Conservation (phyloP, 495 filamentous ascomycete species). For the Pseudevernia furfuracea region DNA sequence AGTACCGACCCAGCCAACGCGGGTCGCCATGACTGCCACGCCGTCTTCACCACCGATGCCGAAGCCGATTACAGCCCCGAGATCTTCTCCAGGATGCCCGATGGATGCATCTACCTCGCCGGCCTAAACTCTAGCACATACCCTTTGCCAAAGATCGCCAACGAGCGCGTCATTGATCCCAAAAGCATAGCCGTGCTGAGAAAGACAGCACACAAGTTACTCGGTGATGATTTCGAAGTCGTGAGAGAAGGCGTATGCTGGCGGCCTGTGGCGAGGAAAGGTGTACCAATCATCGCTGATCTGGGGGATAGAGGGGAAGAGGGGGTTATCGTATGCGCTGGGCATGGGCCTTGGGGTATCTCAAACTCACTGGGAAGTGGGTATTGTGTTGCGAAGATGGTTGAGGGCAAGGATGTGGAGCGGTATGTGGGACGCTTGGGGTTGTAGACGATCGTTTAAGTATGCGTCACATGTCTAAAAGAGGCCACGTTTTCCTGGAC, state of each 20-base stretch:
- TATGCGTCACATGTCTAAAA: not conserved
- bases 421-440: constrained; percentile 45
- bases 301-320: constrained; percentile 42
- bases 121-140: constrained; percentile 57
- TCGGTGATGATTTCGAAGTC: constrained; percentile 58
- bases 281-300: constrained; percentile 52
- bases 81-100: constrained; percentile 55
- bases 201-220: constrained; percentile 45
- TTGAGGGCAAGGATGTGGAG: constrained; percentile 41
- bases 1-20: constrained; percentile 22
- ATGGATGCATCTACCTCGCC: constrained; percentile 64
- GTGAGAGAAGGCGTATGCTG: constrained; percentile 63
- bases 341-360: constrained; percentile 71
- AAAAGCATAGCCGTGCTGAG: constrained; percentile 45
- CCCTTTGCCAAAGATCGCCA: constrained; percentile 50
- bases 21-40: constrained; percentile 46
- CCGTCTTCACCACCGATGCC: constrained; percentile 55
- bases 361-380: constrained; percentile 57
- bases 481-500: not conserved
- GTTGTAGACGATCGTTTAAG: not conserved
- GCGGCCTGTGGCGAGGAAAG: constrained; percentile 56
- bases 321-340: constrained; percentile 64
- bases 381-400: constrained; percentile 56
- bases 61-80: constrained; percentile 58
- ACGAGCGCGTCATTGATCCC: constrained; percentile 38